Conservation (phyloP, 2,329 filamentous ascomycete species). For the Rugonectria rugulosa region DNA sequence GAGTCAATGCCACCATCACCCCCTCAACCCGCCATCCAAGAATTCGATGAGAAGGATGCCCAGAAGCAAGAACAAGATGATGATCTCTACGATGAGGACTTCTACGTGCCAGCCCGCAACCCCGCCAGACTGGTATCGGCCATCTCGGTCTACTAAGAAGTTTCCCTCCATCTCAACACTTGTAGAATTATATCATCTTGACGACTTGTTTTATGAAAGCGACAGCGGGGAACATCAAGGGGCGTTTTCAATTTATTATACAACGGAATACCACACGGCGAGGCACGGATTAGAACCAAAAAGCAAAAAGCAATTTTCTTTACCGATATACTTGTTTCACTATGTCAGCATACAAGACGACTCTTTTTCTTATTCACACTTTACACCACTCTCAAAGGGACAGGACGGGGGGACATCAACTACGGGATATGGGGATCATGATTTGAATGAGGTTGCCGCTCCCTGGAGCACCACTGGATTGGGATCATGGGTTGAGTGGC, state of each 20-base stretch:
- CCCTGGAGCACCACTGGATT: slow-evolving; percentile 24
- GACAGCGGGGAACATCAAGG: slow-evolving; percentile 38
- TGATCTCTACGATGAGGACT: slow-evolving; percentile 60
- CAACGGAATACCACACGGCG: slow-evolving; percentile 41
- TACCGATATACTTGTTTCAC: slow-evolving; percentile 26
- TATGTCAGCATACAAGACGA: slow-evolving; percentile 17
- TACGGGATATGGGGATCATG: slow-evolving; percentile 22
- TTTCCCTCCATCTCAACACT: neutral
- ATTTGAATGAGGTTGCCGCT: slow-evolving; percentile 32
- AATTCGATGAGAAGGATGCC: slow-evolving; percentile 66
- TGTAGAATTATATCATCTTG: slow-evolving; percentile 30
- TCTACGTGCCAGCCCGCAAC: slow-evolving; percentile 61
- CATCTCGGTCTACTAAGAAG: slow-evolving; percentile 63
- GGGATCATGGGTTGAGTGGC: slow-evolving; percentile 36
- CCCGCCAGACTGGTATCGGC: slow-evolving; percentile 59
- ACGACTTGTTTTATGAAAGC: slow-evolving; percentile 38
- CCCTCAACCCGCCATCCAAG: slow-evolving; percentile 61
- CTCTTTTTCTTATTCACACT: slow-evolving; percentile 9
- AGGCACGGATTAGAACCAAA: slow-evolving; percentile 18
- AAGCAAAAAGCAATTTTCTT: slow-evolving; percentile 29
- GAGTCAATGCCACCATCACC: slow-evolving; percentile 81
- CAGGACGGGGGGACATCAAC: slow-evolving; percentile 26
- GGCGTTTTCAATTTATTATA: slow-evolving; percentile 36
- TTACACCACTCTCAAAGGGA: slow-evolving; percentile 35
- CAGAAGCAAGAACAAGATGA: slow-evolving; percentile 53